Evolutionary conservation across 1,139 yeast genomes (phyloP).

Genomic region (Blastobotrys aristatus): DNA sequence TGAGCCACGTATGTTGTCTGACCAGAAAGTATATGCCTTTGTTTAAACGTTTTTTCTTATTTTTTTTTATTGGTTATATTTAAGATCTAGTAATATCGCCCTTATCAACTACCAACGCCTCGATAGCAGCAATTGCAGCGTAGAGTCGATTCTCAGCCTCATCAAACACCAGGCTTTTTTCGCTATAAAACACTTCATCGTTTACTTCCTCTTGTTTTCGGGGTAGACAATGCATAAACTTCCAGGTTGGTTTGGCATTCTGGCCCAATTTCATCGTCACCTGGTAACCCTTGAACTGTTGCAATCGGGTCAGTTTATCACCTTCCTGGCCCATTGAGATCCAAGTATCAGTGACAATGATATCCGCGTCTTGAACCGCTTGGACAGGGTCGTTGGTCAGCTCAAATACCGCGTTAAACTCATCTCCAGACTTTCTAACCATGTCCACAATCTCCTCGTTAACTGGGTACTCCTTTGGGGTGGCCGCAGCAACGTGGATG

Average conservation of each 20-base stretch:
- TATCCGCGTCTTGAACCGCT: conserved; percentile 70
- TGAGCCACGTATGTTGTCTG: conserved; percentile 19
- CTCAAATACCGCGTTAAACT: conserved; percentile 50
- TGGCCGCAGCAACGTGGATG: conserved; percentile 75
- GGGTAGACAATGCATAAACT: conserved; percentile 96
- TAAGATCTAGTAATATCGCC: conserved; percentile 55
- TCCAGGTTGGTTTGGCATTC: conserved; percentile 65
- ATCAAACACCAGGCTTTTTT: conserved; percentile 75
- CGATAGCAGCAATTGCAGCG: conserved; percentile 93
- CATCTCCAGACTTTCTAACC: conserved; percentile 50
- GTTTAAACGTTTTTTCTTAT: neutral
- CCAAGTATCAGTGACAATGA: conserved; percentile 96
- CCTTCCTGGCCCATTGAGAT: conserved; percentile 96
- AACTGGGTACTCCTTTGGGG: conserved; percentile 70
- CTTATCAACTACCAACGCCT: conserved; percentile 79
- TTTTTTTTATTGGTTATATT: neutral
- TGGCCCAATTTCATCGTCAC: conserved; percentile 65
- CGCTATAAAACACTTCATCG: conserved; percentile 83
- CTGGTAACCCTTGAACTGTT: conserved; percentile 83
- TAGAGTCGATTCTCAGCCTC: conserved; percentile 96
- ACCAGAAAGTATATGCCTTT: conserved; percentile 19
- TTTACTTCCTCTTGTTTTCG: conserved; percentile 91
- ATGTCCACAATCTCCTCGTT: conserved; percentile 50
- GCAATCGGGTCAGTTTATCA: conserved; percentile 63
- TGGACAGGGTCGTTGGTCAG: conserved; percentile 65